Conservation (phyloP, 208 protist genomes). For the Angomonas ambiguus region DNA sequence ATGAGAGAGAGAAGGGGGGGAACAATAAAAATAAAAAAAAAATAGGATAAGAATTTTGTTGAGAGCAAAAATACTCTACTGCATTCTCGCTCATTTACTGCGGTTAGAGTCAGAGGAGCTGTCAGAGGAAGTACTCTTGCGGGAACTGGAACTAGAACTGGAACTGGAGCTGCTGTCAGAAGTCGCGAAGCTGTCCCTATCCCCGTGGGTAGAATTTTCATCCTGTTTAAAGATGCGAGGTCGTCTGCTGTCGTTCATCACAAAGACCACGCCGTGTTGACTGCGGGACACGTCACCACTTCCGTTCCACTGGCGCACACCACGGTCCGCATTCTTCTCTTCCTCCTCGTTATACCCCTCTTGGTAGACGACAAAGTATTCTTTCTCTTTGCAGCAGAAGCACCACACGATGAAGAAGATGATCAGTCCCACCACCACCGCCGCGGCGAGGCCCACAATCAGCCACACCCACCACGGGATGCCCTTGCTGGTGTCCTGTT, state of each 20-base stretch:
- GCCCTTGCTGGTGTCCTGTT: not conserved
- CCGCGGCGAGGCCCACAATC: not conserved
- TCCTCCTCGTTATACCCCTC: not conserved
- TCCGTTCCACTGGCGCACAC: not conserved
- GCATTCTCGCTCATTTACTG: too few species aligned
- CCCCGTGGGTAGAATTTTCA: too few species aligned
- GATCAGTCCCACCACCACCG: not conserved
- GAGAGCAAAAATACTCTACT: too few species aligned
- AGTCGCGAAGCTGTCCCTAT: too few species aligned
- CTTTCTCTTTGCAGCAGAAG: not conserved
- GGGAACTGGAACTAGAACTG: too few species aligned
- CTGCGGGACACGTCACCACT: not conserved
- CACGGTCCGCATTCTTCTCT: not conserved
- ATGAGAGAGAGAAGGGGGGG: too few species aligned
- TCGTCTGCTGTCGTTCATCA: not conserved
- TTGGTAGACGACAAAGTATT: not conserved
- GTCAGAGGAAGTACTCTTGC: too few species aligned
- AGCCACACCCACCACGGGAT: conserved; percentile 6
- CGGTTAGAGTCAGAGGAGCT: too few species aligned
- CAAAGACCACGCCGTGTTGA: not conserved
- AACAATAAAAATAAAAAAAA: too few species aligned
- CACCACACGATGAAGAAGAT: not conserved
- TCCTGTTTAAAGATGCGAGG: not conserved
- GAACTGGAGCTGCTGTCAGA: too few species aligned
- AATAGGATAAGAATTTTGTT: too few species aligned